A percentile compares a stretch with the other conserved stretches of the same genome.
These are phyloP conservation scores for Tremella yokohamensis DNA, from an alignment of 768 basidiomycete species.

Conservation along the genomic window DNA sequence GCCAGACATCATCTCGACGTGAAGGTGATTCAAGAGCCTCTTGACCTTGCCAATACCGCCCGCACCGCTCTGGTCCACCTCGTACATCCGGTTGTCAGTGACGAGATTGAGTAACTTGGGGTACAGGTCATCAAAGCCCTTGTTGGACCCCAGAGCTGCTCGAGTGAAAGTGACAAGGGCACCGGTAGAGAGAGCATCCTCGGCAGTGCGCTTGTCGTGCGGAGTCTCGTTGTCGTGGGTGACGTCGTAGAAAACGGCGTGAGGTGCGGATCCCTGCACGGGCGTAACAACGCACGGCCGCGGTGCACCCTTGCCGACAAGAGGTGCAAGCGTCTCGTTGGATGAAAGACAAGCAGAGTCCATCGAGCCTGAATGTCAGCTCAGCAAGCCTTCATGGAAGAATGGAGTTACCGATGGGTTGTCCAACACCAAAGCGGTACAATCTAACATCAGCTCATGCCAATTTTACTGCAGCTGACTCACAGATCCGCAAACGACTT, in stretches of 20 bases:
- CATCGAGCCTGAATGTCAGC: conserved; percentile 70
- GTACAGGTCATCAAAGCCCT: conserved; percentile 96
- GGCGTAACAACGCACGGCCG: conserved; percentile 71
- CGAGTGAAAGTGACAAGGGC: conserved; percentile 87
- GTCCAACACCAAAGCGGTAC: conserved; percentile 84
- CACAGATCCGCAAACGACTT: conserved; percentile 80
- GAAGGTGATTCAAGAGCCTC: conserved; percentile 77
- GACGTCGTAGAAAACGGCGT: conserved; percentile 89
- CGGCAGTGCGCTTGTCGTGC: conserved; percentile 81
- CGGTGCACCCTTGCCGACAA: conserved; percentile 74
- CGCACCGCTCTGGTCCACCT: conserved; percentile 53
- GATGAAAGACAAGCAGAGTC: conserved; percentile 77
- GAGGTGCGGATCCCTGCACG: conserved; percentile 79
- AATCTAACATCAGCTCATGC: conserved; percentile 52
- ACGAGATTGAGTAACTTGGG: conserved; percentile 91
- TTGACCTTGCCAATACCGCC: conserved; percentile 55
- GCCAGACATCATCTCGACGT: conserved; percentile 84
- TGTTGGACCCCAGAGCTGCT: conserved; percentile 85
- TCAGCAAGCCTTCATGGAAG: conserved; percentile 3
- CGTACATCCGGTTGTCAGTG: conserved; percentile 73
- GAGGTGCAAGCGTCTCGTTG: conserved; percentile 71
- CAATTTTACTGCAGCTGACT: conserved; percentile 15
- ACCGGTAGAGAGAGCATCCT: conserved; percentile 91
- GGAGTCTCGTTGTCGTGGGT: conserved; percentile 98
- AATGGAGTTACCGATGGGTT: conserved; percentile 71